A percentile compares a stretch with the other conserved stretches of the same genome.
phyloP scores from a whole-genome alignment of 257 asterid species.

The Lantana camara region DNA sequence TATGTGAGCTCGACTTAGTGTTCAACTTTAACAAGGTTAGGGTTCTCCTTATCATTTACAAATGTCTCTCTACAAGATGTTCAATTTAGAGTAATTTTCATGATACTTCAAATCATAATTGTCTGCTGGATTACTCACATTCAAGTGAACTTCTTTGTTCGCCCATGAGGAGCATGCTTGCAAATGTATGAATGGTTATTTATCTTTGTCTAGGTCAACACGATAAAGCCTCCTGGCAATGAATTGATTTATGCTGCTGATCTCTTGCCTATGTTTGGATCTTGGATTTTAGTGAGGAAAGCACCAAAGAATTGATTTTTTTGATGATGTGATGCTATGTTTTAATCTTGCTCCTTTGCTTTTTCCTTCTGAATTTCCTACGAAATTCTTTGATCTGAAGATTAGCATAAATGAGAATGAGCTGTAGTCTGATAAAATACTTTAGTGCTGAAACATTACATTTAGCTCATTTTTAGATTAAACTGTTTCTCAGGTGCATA shows the following conservation, averaged over 20 bases:
- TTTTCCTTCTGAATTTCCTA: too few species aligned
- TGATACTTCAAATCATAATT: too few species aligned
- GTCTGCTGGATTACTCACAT: neutral
- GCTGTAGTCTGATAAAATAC: too few species aligned
- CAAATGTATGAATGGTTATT: neutral
- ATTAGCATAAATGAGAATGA: neutral
- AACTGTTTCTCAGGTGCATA: conserved; percentile 68
- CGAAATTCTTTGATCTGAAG: too few species aligned
- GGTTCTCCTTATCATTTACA: conserved; percentile 25
- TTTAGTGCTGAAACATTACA: too few species aligned
- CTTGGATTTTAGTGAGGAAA: too few species aligned
- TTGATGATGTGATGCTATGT: too few species aligned
- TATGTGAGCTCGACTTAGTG: conserved; percentile 91
- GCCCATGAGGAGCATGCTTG: neutral
- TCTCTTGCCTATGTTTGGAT: neutral
- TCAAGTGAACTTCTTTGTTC: neutral
- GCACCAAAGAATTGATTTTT: too few species aligned
- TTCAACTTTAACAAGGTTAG: conserved; percentile 89
- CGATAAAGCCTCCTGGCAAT: neutral
- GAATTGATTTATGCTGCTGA: neutral
- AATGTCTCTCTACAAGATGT: neutral
- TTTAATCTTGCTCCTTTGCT: too few species aligned
- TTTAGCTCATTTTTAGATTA: neutral
- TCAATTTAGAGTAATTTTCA: neutral
- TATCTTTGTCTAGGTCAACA: neutral